Conservation (phyloP, 2,329 filamentous ascomycete species). For the Stromatinia cepivora region DNA sequence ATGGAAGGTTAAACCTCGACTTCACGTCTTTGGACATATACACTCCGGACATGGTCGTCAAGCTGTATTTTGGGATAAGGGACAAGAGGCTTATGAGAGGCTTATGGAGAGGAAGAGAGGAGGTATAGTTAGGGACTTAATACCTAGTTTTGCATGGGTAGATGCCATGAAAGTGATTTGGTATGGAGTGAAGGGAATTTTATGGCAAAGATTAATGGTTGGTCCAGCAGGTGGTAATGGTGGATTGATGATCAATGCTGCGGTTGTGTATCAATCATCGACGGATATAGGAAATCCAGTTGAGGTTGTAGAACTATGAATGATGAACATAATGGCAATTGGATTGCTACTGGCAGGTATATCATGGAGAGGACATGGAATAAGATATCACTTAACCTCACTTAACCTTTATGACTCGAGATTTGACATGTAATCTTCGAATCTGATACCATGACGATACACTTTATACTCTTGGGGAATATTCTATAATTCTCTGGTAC, state of each 20-base stretch:
- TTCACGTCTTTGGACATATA: constrained; percentile 69
- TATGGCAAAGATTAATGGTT: constrained; percentile 56
- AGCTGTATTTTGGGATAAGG: constrained; percentile 61
- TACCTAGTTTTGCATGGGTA: constrained; percentile 46
- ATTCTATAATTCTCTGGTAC: background rate
- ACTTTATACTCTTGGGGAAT: too few relatives aligned
- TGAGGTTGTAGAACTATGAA: constrained; percentile 38
- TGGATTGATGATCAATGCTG: constrained; percentile 62
- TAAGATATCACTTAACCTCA: too few relatives aligned
- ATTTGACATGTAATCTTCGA: background rate
- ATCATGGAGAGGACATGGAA: background rate
- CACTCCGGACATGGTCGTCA: constrained; percentile 62
- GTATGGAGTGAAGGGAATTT: constrained; percentile 54
- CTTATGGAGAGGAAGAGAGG: constrained; percentile 38
- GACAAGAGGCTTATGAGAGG: constrained; percentile 47
- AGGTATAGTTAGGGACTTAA: constrained; percentile 41
- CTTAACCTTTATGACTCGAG: too few relatives aligned
- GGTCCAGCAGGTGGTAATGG: constrained; percentile 52
- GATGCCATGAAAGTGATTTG: constrained; percentile 52
- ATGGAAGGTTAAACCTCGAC: constrained; percentile 57
- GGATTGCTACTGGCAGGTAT: background rate
- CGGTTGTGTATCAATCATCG: constrained; percentile 51
- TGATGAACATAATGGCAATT: background rate
- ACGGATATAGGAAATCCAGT: constrained; percentile 49
- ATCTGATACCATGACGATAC: background rate